Evolutionary conservation across 1,284 basidiomycete species (phyloP), one percentile per base, ranked within the genome.

Genomic region (Heterobasidion irregulare): DNA sequence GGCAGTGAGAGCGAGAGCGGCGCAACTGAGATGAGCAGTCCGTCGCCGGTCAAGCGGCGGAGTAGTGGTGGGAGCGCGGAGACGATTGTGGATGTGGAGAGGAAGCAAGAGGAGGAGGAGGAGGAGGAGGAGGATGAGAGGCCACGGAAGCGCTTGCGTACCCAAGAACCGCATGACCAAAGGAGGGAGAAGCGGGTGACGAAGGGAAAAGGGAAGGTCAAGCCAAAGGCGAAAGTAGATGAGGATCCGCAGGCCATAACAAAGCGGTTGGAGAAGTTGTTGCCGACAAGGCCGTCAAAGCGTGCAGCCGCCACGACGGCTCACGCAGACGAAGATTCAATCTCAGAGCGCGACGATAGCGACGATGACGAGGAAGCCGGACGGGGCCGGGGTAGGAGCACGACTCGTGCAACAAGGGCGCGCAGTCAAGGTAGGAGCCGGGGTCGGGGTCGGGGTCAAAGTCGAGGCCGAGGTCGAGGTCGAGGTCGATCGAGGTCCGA

Each of bases 231-330:
- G 46, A 35, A 16, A 47, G 57, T 56, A n/a, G 57, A 57, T 9
- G 63, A 62, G n/a, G 64, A 66, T 46, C 54, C 57, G 52, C 58
- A 58, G 35, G 60, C 66, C 38, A n/a, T n/a, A 12, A 41, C n/a
- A n/a, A 41, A 12, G 5, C 38, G 38, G 38, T 6, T 41, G 13
- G 66, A 68, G 57, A 61, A 63, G 51, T 56, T 66, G 8, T 59
- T 67, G 6, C 68, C 67, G 13, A 63, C 62, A 32, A 41, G 59
- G 46, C 60, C 38, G 50, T 34, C 32, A 13, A 44, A 50, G 50
- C 51, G 56, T n/a, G 44, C 43, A 9, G 49, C n/a, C 9, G 46
- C 64, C 15, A 57, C 56, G 7, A 63, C 41, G 59, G 47, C 55
- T 53, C 32, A 52, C 54, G 8, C 15, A 51, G 13, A 35, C 52